Percentiles rank a stretch among this genome's conserved stretches.
Conservation (phyloP, 164 flowering plant species). For the Buxus sempervirens region DNA sequence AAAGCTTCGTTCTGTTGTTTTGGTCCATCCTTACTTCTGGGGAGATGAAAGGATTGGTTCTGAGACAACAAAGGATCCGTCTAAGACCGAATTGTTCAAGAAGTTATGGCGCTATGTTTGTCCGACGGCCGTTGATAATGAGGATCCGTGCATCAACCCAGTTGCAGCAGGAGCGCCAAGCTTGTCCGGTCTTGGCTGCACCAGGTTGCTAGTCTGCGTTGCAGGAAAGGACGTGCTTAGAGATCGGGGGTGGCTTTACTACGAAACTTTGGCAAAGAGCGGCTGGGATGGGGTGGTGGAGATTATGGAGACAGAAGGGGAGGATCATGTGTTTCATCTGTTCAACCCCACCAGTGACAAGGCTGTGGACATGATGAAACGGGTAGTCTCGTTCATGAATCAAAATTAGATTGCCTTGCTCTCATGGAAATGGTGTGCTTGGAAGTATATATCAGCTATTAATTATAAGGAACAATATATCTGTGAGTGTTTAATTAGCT, state of each 20-base stretch:
- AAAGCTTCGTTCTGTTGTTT: neutral
- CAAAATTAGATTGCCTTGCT: neutral
- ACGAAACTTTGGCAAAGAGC: conserved; percentile 36
- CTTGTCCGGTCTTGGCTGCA: conserved; percentile 32
- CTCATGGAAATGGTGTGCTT: too few relatives aligned
- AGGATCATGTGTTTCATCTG: conserved; percentile 51
- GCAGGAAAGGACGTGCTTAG: conserved; percentile 50
- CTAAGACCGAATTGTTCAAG: conserved; percentile 22
- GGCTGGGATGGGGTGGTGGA: conserved; percentile 54
- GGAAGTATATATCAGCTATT: too few relatives aligned
- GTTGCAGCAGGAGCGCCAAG: conserved; percentile 33
- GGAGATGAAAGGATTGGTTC: neutral
- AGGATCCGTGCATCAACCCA: conserved; percentile 59
- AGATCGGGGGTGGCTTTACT: conserved; percentile 44
- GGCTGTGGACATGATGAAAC: conserved; percentile 30
- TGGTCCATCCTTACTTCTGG: conserved; percentile 5
- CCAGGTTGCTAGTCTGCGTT: conserved; percentile 36
- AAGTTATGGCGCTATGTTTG: conserved; percentile 43
- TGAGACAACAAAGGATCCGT: too few relatives aligned
- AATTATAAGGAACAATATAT: too few relatives aligned
- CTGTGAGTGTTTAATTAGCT: too few relatives aligned
- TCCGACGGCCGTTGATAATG: conserved; percentile 39
- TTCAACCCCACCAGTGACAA: conserved; percentile 33
- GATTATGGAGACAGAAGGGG: conserved; percentile 42
- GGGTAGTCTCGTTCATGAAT: conserved; percentile 32